Base-by-base conservation (phyloP, 805 yeast species). In the Metschnikowia picachoensis region DNA sequence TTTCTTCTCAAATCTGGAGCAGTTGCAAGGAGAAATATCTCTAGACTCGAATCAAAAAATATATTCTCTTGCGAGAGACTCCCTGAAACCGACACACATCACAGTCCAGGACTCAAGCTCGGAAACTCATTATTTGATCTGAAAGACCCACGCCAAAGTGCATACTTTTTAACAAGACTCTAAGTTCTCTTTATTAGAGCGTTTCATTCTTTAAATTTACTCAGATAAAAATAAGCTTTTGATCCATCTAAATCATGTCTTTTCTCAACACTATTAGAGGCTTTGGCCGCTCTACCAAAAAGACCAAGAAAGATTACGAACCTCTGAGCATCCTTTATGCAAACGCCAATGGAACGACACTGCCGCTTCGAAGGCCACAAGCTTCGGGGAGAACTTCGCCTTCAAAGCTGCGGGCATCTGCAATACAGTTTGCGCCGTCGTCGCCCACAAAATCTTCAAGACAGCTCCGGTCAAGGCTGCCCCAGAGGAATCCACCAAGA, bases 241-340 rank as follows among this genome's bases (percentile, higher is more conserved):
- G 30, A 29, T 8, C 12, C 28, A 17, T 35, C 28, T 11, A 12
- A 17, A 8, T 12, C 10, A 74, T 74, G 79, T 74, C 78, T 10
- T 74, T 74, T 51, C 64, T 74, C 34, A 71, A 70, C 53, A 71
- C 77, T 32, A 73, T 74, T 39, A 59, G 78, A 57, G 78, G 79
- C 16, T 63, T 74, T 42, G 76, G 77, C 16, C 62, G 77, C 53
- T 65, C 68, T 49, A 67, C 76, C 30, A 73, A 74, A 48, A 73
- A 75, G 57, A 68, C 62, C 38, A 75, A 72, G 50, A 71, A 69
- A 52, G 58, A 56, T 12, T 50, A 51, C 32, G 59, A 56, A 20
- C 60, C 64, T 4, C 54, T 51, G 28, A 53, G 62, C 8, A 56
- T 64, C n/a, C 42, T 66, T n/a, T 72, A 68, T 49, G 55, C 62